A percentile compares a stretch with the other conserved stretches of the same genome.
phyloP scores from a whole-genome alignment of 192 early-diverging fungal species.

The Mortierella antarctica region DNA sequence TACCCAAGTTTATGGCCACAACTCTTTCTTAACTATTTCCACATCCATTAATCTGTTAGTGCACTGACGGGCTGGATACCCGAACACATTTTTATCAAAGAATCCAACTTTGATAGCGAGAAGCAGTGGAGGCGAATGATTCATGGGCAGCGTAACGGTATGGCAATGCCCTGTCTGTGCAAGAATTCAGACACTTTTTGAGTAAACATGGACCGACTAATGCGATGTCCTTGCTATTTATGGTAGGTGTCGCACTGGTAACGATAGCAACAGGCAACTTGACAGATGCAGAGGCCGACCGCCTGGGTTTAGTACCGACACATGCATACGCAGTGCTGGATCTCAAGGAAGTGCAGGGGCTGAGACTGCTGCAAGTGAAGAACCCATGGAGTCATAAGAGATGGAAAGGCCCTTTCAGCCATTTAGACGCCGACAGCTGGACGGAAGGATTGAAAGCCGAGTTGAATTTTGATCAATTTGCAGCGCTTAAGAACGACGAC shows the following conservation, averaged over 20 bases:
- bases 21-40: neutral
- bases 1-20: neutral
- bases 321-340: conserved; percentile 91
- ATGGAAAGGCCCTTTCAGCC: conserved; percentile 85
- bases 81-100: conserved; percentile 88
- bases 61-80: conserved; percentile 95
- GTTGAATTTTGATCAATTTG: conserved; percentile 78
- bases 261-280: conserved; percentile 90
- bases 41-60: conserved; percentile 32
- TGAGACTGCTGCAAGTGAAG: conserved; percentile 84
- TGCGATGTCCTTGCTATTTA: neutral
- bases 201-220: neutral
- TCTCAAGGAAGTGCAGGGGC: conserved; percentile 65
- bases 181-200: neutral
- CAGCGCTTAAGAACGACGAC: conserved; percentile 76
- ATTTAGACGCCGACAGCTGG: conserved; percentile 73
- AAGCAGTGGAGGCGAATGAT: conserved; percentile 81
- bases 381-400: conserved; percentile 94
- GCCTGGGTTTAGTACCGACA: conserved; percentile 83
- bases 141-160: conserved; percentile 72
- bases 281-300: conserved; percentile 68
- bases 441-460: conserved; percentile 71
- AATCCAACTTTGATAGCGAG: conserved; percentile 71
- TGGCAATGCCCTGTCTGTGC: neutral
- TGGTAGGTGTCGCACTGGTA: conserved; percentile 73